Evolutionary conservation across 2,329 filamentous ascomycete genomes (phyloP).

Genomic region (Diplodia corticola): DNA sequence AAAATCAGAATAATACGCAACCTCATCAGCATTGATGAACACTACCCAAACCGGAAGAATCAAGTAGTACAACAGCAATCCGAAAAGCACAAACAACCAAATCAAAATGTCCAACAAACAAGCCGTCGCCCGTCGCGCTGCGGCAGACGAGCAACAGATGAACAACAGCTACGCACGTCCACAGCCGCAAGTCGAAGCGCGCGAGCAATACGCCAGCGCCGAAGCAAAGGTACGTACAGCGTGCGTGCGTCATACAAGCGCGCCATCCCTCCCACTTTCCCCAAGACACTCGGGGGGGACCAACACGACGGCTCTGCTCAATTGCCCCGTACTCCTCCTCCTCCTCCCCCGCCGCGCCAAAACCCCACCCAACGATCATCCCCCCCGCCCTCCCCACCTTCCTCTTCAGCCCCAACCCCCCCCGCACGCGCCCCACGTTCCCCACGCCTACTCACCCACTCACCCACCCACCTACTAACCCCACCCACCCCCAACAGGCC

Average conservation of each 20-base stretch:
- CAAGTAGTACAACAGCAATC: not conserved
- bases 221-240: constrained; percentile 33
- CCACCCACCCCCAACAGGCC: constrained; percentile 26
- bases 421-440: not conserved
- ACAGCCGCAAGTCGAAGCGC: constrained; percentile 27
- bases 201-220: constrained; percentile 35
- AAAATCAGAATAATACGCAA: not conserved
- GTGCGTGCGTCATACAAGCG: not conserved
- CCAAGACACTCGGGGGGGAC: too few species aligned
- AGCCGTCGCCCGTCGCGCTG: not conserved
- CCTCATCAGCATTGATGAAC: not conserved
- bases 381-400: too few species aligned
- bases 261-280: too few species aligned
- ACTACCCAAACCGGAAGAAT: not conserved
- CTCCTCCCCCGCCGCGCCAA: too few species aligned
- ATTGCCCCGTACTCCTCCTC: too few species aligned
- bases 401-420: too few species aligned
- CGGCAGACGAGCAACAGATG: not conserved
- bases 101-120: constrained; percentile 9
- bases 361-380: too few species aligned
- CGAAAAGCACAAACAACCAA: not conserved
- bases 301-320: too few species aligned
- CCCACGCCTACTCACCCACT: not conserved
- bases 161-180: not conserved
- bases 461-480: too few species aligned